Percentiles rank a stretch among this genome's conserved stretches.
These are phyloP conservation scores for Moesziomyces globuligerus DNA, from an alignment of 1,284 basidiomycete species.

Conservation along the genomic window DNA sequence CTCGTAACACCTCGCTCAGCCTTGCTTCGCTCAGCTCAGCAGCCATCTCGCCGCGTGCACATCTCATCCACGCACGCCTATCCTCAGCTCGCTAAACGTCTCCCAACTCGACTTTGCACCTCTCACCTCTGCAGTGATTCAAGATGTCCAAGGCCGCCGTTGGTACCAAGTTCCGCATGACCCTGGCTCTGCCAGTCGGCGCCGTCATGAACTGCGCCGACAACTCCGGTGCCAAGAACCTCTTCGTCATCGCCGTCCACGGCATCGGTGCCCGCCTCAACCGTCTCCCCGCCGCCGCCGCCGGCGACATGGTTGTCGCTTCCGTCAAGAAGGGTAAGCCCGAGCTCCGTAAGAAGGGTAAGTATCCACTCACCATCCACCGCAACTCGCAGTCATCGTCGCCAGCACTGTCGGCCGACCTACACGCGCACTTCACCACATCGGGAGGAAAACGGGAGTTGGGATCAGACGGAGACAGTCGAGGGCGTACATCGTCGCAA, in stretches of 20 bases:
- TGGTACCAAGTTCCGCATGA: constrained; percentile 95
- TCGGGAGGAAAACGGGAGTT: neutral
- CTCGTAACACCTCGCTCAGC: neutral
- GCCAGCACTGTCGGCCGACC: neutral
- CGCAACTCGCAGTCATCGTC: constrained; percentile 11
- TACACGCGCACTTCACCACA: neutral
- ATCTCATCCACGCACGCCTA: neutral
- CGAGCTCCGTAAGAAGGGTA: constrained; percentile 99
- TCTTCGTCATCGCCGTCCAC: constrained; percentile 88
- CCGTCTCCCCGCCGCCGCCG: constrained; percentile 96
- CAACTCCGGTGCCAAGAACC: constrained; percentile 98
- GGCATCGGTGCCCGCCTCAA: constrained; percentile 96
- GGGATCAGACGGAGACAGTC: neutral
- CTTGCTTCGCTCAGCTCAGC: constrained; percentile 5
- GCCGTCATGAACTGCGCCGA: constrained; percentile 99
- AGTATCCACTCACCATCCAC: constrained; percentile 66
- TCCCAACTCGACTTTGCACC: neutral
- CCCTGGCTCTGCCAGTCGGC: constrained; percentile 83
- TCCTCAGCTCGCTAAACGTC: constrained; percentile 20
- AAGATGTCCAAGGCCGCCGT: constrained; percentile 69
- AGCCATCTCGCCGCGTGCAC: constrained; percentile 5
- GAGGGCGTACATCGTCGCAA: neutral
- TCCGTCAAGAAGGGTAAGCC: constrained; percentile 99
- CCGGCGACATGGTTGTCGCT: constrained; percentile 98
- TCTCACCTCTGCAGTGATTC: constrained; percentile 31